Percentiles rank a stretch among this genome's conserved stretches.
These are phyloP conservation scores for Pseudocercospora macadamiae DNA, from an alignment of 2,329 filamentous ascomycete genomes.

Conservation along the genomic window DNA sequence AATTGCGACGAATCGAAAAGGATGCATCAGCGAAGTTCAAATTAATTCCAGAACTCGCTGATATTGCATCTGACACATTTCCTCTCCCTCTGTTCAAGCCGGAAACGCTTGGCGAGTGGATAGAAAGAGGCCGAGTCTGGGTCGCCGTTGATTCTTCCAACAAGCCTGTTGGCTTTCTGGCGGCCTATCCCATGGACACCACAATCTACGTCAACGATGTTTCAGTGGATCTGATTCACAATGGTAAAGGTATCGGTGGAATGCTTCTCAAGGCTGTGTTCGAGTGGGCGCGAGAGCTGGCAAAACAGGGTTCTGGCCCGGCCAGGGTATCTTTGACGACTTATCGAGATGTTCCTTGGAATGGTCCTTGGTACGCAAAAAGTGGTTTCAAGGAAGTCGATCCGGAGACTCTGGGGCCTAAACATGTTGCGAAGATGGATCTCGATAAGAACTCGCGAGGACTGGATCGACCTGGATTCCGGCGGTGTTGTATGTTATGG, in stretches of 20 bases:
- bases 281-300: constrained; percentile 15
- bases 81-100: background rate
- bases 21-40: constrained; percentile 6
- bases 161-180: constrained; percentile 14
- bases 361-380: constrained; percentile 23
- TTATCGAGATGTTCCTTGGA: constrained; percentile 25
- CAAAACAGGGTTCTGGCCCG: background rate
- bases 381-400: constrained; percentile 20
- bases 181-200: constrained; percentile 13
- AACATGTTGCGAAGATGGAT: constrained; percentile 22
- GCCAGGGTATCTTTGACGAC: constrained; percentile 18
- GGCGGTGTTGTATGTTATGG: constrained; percentile 25
- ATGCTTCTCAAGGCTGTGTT: constrained; percentile 17
- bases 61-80: background rate
- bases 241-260: constrained; percentile 15
- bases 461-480: constrained; percentile 14
- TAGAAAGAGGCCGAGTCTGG: constrained; percentile 16
- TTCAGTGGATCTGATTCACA: constrained; percentile 10
- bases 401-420: constrained; percentile 12
- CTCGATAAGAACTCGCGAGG: constrained; percentile 13
- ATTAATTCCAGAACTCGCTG: constrained; percentile 13
- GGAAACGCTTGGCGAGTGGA: constrained; percentile 4
- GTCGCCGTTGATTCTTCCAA: constrained; percentile 1
- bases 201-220: constrained; percentile 17
- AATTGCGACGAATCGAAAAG: background rate